Evolutionary conservation across 768 basidiomycete genomes (phyloP).

Genomic region (Cystofilobasidium macerans): DNA sequence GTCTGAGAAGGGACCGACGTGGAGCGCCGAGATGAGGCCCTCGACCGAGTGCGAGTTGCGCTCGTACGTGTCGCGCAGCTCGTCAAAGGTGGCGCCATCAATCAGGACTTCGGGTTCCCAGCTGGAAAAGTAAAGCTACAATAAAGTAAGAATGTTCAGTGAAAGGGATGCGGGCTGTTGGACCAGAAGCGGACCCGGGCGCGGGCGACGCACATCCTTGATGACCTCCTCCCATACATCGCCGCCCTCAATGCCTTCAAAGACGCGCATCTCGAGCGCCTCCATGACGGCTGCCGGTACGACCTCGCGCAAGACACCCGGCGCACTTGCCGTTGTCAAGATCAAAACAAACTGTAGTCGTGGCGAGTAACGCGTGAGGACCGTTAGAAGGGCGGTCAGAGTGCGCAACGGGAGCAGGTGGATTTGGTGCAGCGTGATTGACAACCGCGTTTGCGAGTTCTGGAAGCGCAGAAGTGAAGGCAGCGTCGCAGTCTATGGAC

Average conservation of each 20-base stretch:
- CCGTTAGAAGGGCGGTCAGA: not conserved
- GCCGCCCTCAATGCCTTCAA: not conserved
- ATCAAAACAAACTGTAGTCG: not conserved
- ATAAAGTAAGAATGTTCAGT: too few relatives aligned
- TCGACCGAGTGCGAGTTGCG: constrained; percentile 11
- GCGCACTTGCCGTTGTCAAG: not conserved
- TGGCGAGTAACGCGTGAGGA: constrained; percentile 1
- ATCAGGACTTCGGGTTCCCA: constrained; percentile 8
- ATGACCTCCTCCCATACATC: constrained; percentile 5
- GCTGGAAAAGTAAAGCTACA: not conserved
- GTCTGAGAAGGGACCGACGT: not conserved
- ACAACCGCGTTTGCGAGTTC: not conserved
- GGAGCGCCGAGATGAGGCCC: constrained; percentile 1
- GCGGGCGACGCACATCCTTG: not conserved
- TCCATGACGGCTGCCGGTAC: not conserved
- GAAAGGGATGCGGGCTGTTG: not conserved
- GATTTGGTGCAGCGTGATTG: constrained; percentile 1
- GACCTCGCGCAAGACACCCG: not conserved
- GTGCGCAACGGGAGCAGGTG: constrained; percentile 1
- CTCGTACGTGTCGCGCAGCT: constrained; percentile 18
- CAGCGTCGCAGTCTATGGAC: not conserved
- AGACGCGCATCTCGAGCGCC: constrained; percentile 2
- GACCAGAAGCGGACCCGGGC: not conserved
- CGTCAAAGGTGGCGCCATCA: constrained; percentile 18
- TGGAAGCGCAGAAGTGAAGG: not conserved